These are phyloP conservation scores for Aspergillus amoenus DNA, from an alignment of 2,329 filamentous ascomycete species.

Conservation along the genomic window DNA sequence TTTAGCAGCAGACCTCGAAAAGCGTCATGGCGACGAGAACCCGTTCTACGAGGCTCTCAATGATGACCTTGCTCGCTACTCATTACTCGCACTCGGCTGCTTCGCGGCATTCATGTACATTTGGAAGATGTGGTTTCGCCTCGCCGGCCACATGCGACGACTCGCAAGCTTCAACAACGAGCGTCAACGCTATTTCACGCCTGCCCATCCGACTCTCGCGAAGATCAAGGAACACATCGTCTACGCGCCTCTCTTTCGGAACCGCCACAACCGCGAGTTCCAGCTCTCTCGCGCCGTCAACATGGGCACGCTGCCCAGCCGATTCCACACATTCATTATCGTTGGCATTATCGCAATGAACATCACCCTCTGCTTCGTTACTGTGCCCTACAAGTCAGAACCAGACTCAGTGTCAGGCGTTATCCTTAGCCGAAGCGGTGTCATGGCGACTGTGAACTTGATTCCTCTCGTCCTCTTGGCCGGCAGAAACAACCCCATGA, in stretches of 20 bases:
- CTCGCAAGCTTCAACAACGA: constrained; percentile 76
- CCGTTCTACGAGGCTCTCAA: constrained; percentile 44
- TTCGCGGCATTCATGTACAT: constrained; percentile 63
- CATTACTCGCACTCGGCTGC: constrained; percentile 63
- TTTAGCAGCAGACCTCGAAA: constrained; percentile 27
- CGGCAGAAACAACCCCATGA: constrained; percentile 46
- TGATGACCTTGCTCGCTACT: constrained; percentile 58
- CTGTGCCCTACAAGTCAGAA: constrained; percentile 40
- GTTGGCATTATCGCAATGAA: constrained; percentile 44
- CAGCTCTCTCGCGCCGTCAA: constrained; percentile 45
- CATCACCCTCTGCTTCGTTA: constrained; percentile 51
- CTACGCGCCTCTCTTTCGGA: constrained; percentile 47
- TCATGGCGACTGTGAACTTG: constrained; percentile 45
- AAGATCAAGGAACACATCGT: constrained; percentile 68
- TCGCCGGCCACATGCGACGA: constrained; percentile 68
- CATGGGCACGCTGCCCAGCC: constrained; percentile 47
- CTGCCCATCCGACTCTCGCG: constrained; percentile 56
- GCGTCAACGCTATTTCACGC: constrained; percentile 74
- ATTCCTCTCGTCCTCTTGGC: constrained; percentile 45
- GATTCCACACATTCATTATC: constrained; percentile 46
- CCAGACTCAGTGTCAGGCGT: constrained; percentile 35
- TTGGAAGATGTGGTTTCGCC: constrained; percentile 63
- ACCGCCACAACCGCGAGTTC: constrained; percentile 47
- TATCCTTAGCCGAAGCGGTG: constrained; percentile 45
- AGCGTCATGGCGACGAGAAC: constrained; percentile 20